Evolutionary conservation across 441 rosid species (phyloP).

Genomic region (Pelargonium myrrhifolium): DNA sequence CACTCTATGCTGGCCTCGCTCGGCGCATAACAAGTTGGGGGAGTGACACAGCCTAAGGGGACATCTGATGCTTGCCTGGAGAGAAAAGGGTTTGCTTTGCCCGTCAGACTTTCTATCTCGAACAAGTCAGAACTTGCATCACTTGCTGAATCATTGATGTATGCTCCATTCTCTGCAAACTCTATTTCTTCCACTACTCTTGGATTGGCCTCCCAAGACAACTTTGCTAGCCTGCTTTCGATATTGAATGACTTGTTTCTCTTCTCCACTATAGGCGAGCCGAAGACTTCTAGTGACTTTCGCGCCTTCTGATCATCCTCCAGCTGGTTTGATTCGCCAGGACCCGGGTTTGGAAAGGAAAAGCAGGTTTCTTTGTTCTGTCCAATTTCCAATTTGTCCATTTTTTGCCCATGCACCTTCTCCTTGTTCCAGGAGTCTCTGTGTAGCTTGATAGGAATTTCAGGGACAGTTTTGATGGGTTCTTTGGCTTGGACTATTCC

Average conservation of each 20-base stretch:
- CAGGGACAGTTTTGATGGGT: slow-evolving; percentile 4
- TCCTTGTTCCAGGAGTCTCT: slow-evolving; percentile 19
- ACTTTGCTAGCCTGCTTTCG: slow-evolving; percentile 35
- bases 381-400: slow-evolving; percentile 15
- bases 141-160: slow-evolving; percentile 37
- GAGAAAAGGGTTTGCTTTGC: slow-evolving; percentile 46
- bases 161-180: slow-evolving; percentile 13
- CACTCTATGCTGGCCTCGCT: slow-evolving; percentile 84
- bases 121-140: slow-evolving; percentile 78
- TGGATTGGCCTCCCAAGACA: slow-evolving; percentile 38
- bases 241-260: slow-evolving; percentile 26
- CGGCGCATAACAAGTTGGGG: slow-evolving; percentile 58
- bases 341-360: slow-evolving; percentile 23
- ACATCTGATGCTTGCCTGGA: slow-evolving; percentile 50
- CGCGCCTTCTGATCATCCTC: slow-evolving; percentile 28
- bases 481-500: slow-evolving; percentile 18
- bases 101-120: slow-evolving; percentile 72
- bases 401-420: slow-evolving; percentile 10
- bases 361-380: slow-evolving; percentile 22
- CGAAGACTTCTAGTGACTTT: slow-evolving; percentile 56
- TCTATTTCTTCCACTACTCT: slow-evolving; percentile 24
- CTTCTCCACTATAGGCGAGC: slow-evolving; percentile 39
- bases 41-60: slow-evolving; percentile 41
- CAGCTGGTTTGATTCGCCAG: slow-evolving; percentile 23
- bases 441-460: slow-evolving; percentile 9